Evolutionary conservation across 192 early-diverging fungal genomes (phyloP), one percentile per base, ranked within the genome.

Genomic region (Geosiphon pyriformis): DNA sequence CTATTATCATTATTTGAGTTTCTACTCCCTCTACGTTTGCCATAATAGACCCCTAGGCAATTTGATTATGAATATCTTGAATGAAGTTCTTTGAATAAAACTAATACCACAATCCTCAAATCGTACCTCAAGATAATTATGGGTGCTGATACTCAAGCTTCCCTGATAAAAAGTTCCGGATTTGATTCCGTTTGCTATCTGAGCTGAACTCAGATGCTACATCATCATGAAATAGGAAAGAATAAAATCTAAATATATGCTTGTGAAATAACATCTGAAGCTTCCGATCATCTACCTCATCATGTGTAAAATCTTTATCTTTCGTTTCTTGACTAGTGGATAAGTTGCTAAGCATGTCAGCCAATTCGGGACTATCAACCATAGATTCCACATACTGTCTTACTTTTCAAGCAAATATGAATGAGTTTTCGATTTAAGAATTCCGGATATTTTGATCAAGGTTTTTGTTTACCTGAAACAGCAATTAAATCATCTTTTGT

Each of bases 151-250:
- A 54, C 81, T 80, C 17, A 99, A 72, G 30, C 85, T 85, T 26
- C 93, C 94, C 70, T 96, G 94, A 27, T 86, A 72, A 51, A 92
- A 87, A 3, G 82, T 80, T 23, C 88, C 88, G 31, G 85, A 83
- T 70, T 93, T 94, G 6, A 99, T 78, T 0, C 95, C 97, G 20
- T 88, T 90, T 22, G 87, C 77, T 0, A 96, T 83, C 68, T 96
- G 92, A 23, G 81, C 76, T 3, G 85, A 61, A 8, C 90, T 78
- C 52, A 95, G 51, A 72, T 99, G 89, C 80, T 96, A 80, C 6
- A 67, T 55, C 49, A 83, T 81, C 22, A 65, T 47, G 15, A 22
- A 20, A 2, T 52, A 68, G 37, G 4, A 48, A 0, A 2, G 32
- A 23, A 25, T 61, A 46, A 60, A 46, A 46, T 46, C 2, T 26